These are phyloP conservation scores for Lophiostoma macrostomum DNA, from an alignment of 495 filamentous ascomycete genomes.

Conservation along the genomic window DNA sequence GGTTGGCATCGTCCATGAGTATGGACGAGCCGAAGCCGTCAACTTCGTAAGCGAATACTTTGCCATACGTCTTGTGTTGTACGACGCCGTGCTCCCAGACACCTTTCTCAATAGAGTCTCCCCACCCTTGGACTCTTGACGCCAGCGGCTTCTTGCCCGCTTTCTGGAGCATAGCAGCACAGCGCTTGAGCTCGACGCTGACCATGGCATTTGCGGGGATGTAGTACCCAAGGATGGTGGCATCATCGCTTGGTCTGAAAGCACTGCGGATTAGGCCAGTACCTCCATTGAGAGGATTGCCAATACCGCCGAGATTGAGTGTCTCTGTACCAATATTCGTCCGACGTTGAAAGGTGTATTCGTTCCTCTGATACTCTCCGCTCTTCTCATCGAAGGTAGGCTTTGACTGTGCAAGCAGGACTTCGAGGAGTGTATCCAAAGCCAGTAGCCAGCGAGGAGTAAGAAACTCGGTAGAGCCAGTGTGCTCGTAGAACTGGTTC, in stretches of 20 bases:
- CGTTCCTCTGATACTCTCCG: slow-evolving; percentile 62
- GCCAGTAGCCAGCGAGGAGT: slow-evolving; percentile 77
- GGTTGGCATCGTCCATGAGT: slow-evolving; percentile 96
- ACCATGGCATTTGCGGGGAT: slow-evolving; percentile 97
- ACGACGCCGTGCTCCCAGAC: slow-evolving; percentile 90
- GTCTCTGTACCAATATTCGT: slow-evolving; percentile 89
- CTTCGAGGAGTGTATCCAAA: slow-evolving; percentile 65
- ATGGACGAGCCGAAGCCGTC: slow-evolving; percentile 91
- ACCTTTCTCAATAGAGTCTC: slow-evolving; percentile 66
- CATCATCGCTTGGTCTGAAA: slow-evolving; percentile 95
- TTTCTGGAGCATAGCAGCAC: slow-evolving; percentile 62
- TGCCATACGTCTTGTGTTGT: slow-evolving; percentile 73
- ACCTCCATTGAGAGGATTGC: slow-evolving; percentile 82
- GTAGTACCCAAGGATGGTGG: slow-evolving; percentile 92
- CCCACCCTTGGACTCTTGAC: slow-evolving; percentile 57
- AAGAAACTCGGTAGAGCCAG: slow-evolving; percentile 72
- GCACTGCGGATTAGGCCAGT: slow-evolving; percentile 88
- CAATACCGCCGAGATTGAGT: slow-evolving; percentile 72
- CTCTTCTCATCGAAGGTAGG: slow-evolving; percentile 72
- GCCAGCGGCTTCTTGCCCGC: slow-evolving; percentile 52
- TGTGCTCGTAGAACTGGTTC: slow-evolving; percentile 82
- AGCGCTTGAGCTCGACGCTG: slow-evolving; percentile 80
- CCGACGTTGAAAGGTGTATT: slow-evolving; percentile 80
- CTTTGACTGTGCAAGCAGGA: slow-evolving; percentile 74
- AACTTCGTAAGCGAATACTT: slow-evolving; percentile 95